phyloP scores from a whole-genome alignment of 257 asterid species.

The Cordia subcordata region DNA sequence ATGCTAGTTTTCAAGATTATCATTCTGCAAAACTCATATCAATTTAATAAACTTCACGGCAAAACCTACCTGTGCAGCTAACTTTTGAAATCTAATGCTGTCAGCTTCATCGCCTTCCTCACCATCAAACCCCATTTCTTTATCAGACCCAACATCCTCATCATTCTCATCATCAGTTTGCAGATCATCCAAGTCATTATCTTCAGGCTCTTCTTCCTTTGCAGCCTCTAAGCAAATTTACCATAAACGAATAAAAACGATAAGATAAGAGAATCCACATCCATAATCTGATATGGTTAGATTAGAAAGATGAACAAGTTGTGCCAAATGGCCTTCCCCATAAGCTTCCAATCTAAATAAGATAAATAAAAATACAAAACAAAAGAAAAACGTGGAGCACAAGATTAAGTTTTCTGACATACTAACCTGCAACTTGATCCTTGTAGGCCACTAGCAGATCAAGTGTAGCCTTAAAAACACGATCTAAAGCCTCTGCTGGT shows the following conservation, averaged over 20 bases:
- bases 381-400: too few relatives aligned
- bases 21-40: background rate
- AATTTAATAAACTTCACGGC: background rate
- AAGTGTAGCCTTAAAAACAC: constrained; percentile 82
- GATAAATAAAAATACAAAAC: too few relatives aligned
- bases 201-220: constrained; percentile 76
- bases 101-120: constrained; percentile 91
- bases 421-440: constrained; percentile 89
- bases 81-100: constrained; percentile 60
- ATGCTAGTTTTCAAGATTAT: background rate
- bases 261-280: too few relatives aligned
- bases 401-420: background rate
- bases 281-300: too few relatives aligned
- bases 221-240: constrained; percentile 50
- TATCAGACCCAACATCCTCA: constrained; percentile 66
- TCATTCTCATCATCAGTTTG: constrained; percentile 79
- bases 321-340: too few relatives aligned
- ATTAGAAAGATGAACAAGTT: too few relatives aligned
- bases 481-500: constrained; percentile 87
- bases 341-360: too few relatives aligned
- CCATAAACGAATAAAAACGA: too few relatives aligned
- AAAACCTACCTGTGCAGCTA: constrained; percentile 85
- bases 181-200: constrained; percentile 70
- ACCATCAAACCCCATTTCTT: constrained; percentile 89
- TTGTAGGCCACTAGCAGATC: constrained; percentile 95